Evolutionary conservation across 2,329 filamentous ascomycete species (phyloP).

Genomic region (Penicillium sp.): DNA sequence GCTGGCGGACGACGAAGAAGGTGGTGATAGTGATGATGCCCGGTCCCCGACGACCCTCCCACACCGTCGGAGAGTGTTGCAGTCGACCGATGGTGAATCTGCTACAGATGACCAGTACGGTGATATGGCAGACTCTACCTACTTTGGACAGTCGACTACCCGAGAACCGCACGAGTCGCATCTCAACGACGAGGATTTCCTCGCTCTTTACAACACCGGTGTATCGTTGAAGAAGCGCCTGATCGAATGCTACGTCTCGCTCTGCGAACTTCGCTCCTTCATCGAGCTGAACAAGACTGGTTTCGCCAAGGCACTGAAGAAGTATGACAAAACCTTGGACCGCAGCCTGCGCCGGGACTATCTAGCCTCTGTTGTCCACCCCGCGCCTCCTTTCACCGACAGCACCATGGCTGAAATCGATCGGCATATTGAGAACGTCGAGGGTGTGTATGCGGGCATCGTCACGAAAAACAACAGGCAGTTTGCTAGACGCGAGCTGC

Average conservation of each 20-base stretch:
- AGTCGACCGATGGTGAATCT: constrained; percentile 31
- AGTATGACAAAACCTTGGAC: constrained; percentile 95
- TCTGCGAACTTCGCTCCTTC: constrained; percentile 95
- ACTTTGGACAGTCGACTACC: constrained; percentile 25
- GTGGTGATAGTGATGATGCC: constrained; percentile 60
- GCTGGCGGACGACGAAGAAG: constrained; percentile 54
- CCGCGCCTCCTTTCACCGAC: constrained; percentile 77
- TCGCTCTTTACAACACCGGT: constrained; percentile 66
- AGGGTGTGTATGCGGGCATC: constrained; percentile 75
- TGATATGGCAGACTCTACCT: constrained; percentile 39
- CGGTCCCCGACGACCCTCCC: constrained; percentile 32
- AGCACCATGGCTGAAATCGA: constrained; percentile 70
- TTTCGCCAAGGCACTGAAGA: constrained; percentile 94
- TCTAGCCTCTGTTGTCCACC: constrained; percentile 69
- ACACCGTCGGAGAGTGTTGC: constrained; percentile 16
- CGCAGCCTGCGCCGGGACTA: constrained; percentile 75
- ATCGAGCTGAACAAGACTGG: constrained; percentile 95
- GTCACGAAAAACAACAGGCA: constrained; percentile 78
- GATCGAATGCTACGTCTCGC: constrained; percentile 80
- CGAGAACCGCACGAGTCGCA: constrained; percentile 63
- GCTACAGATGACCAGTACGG: constrained; percentile 32
- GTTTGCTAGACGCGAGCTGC: constrained; percentile 77
- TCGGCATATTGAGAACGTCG: constrained; percentile 70
- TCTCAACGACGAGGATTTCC: constrained; percentile 70
- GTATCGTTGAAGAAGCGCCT: constrained; percentile 92